phyloP scores from a whole-genome alignment of 306 rosid genomes.

The Mimosa pudica region DNA sequence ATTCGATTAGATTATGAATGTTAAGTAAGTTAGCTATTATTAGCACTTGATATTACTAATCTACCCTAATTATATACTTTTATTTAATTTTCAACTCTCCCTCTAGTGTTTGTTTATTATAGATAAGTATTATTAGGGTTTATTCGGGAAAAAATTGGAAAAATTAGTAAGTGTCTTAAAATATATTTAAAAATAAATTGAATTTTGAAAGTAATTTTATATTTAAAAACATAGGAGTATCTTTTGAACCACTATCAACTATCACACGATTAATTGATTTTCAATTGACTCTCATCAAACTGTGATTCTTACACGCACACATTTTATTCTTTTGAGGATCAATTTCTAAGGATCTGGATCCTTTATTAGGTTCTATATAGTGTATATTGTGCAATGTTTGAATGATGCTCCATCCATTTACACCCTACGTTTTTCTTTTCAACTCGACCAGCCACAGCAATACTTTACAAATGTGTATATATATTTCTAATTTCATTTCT shows the following conservation, averaged over 20 bases:
- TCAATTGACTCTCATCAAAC: neutral
- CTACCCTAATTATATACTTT: too few relatives aligned
- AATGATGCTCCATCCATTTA: neutral
- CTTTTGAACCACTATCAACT: slow-evolving; percentile 30
- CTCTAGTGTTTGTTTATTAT: too few relatives aligned
- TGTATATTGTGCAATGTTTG: neutral
- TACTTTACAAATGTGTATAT: neutral
- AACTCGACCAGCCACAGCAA: neutral
- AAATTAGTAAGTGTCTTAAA: too few relatives aligned
- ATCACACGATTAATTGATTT: neutral
- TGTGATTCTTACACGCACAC: neutral
- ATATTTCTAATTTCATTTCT: neutral
- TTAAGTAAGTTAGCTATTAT: too few relatives aligned
- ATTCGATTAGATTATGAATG: too few relatives aligned
- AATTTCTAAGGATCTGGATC: neutral
- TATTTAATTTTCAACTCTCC: too few relatives aligned
- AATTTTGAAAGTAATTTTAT: too few relatives aligned
- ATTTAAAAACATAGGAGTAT: too few relatives aligned
- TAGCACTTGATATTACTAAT: too few relatives aligned
- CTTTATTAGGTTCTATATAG: neutral
- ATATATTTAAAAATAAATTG: too few relatives aligned
- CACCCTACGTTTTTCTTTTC: neutral
- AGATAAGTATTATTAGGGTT: too few relatives aligned
- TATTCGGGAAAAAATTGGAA: too few relatives aligned
- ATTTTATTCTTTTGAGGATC: neutral